Evolutionary conservation across 1,284 basidiomycete genomes (phyloP), one percentile per base, ranked within the genome.

Genomic region (Leccinum huronense): DNA sequence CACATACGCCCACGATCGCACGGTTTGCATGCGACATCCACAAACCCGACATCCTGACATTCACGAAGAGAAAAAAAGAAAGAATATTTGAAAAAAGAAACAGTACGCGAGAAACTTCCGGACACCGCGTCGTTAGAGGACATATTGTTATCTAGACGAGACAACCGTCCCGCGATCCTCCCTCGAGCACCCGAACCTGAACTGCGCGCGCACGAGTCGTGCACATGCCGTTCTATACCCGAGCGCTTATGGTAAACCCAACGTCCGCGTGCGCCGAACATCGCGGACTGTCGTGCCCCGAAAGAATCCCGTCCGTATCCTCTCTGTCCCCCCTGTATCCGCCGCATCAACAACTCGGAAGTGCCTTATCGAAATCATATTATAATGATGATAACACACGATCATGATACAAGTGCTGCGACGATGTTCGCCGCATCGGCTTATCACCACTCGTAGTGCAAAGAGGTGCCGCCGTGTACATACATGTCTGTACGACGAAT

Each of bases 291-390:
- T 16, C 40, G n/a, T 30, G 13, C 30, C 45, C 48, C 59, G 31
- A 40, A 45, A 53, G 45, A 45, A 60, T 33, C 19, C 42, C 66
- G 53, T 38, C 9, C 1, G 23, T 61, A 38, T n/a, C 45, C 36
- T 36, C 36, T 51, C 19, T 48, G 27, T 57, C 10, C 53, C 30
- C 63, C 36, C 23, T 54, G 23, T 64, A 53, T 40, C 69, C 68
- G 66, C 55, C n/a, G n/a, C 68, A 68, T 66, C 63, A 23, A 57
- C 66, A 36, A 11, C 30, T 34, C 56, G 36, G 67, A 57, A 23
- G 56, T 10, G 23, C 66, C 62, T 23, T 27, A 51, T 51, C 23
- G 23, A 27, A 13, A 51, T 51, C 23, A 51, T 27, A 27, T 27
- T 27, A 51, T 27, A 14, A 14, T 27, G 48, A 51, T 51, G 48